Base-by-base conservation (phyloP, 2,329 filamentous ascomycete species). In the Arthrobotrys musiformis region DNA sequence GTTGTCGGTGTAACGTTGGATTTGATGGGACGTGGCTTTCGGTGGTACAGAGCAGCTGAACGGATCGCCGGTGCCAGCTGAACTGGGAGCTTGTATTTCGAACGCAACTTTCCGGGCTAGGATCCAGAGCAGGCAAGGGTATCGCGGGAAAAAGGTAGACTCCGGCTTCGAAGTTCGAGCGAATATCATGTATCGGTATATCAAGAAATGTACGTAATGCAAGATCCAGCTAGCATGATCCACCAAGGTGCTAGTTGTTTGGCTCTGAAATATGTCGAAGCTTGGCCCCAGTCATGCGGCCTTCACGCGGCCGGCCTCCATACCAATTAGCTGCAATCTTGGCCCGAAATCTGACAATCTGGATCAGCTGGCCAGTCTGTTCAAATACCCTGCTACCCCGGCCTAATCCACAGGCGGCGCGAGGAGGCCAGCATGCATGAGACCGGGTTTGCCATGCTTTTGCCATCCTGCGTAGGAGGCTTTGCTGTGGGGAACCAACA, bases 401-500 rank as follows among this genome's bases (percentile, higher is more conserved):
- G 56, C 19, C 58, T 15, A 60, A 40, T 15, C 54, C 61, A 37
- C 46, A 69, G 54, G 35, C 61, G 62, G 54, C 19, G 54, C 33
- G 58, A 56, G 28, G 44, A 42, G 11, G 13, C 50, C 35, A 30
- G 9, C 54, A 33, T 66, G 69, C 60, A 66, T 15, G 33, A 40
- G 44, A 63, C 63, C 52, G 50, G 60, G 35, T 64, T 30, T 40
- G 19, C 62, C 62, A 66, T 40, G 44, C 9, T 22, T n/a, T 56
- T 28, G 33, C 44, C 44, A n/a, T n/a, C n/a, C n/a, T n/a, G n/a
- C n/a, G 22, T 63, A 46, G 68, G 24, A 13, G 61, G 54, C 54
- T 76, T 58, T 58, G 22, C 44, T 48, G 44, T 48, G 72, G 72
- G 72, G 72, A 63, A 75, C 35, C 30, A 52, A 35, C 13, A 42